Percentiles rank a stretch among this genome's conserved stretches.
Conservation (phyloP, 1,284 basidiomycete species). For the Naganishia sp. region DNA sequence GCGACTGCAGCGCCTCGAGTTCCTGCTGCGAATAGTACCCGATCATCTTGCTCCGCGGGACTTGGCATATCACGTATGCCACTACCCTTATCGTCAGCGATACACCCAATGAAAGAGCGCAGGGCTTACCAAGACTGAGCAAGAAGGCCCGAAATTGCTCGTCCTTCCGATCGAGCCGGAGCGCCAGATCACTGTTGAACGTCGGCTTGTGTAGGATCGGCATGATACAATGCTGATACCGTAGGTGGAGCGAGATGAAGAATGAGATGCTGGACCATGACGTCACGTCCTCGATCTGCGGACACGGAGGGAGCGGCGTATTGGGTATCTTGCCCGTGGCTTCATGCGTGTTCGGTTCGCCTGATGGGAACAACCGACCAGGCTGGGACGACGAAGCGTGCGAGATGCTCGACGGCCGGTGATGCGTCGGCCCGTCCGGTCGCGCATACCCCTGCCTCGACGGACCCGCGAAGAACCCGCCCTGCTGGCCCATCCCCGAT, state of each 20-base stretch:
- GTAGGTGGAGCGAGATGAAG: conserved; percentile 51
- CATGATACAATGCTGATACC: conserved; percentile 50
- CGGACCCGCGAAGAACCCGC: background rate
- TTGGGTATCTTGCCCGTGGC: conserved; percentile 6
- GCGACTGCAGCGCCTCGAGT: conserved; percentile 48
- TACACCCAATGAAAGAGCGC: background rate
- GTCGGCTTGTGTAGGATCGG: conserved; percentile 54
- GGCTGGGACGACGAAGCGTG: no score
- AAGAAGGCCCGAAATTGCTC: conserved; percentile 51
- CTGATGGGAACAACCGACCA: background rate
- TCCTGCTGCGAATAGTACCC: conserved; percentile 50
- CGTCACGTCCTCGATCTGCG: conserved; percentile 50
- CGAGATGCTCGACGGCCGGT: background rate
- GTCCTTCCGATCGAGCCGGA: conserved; percentile 48
- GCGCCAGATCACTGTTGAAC: conserved; percentile 49
- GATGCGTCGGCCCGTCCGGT: background rate
- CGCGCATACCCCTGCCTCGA: background rate
- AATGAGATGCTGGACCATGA: conserved; percentile 51
- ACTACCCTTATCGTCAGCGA: conserved; percentile 37
- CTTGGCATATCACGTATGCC: conserved; percentile 52
- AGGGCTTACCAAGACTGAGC: conserved; percentile 46
- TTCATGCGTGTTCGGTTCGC: background rate
- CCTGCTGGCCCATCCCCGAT: background rate
- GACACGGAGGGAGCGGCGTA: conserved; percentile 15
- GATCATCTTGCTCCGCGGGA: conserved; percentile 48